Evolutionary conservation across 176 grass and related monocot species (phyloP).

Genomic region (Oryza officinalis): DNA sequence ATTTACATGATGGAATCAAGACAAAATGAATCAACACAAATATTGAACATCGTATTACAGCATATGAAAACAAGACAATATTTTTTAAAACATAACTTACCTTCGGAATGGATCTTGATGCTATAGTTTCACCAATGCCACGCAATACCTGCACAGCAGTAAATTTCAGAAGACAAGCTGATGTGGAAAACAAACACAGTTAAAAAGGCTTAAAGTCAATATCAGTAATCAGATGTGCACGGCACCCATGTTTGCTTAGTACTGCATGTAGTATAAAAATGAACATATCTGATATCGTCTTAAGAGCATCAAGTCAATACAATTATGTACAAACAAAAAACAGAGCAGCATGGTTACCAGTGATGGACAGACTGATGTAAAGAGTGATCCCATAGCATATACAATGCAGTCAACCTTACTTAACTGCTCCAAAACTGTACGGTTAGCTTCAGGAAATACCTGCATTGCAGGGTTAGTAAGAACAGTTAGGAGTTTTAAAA

Average conservation of each 20-base stretch:
- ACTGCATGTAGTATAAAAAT: not conserved
- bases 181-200: slow-evolving; percentile 6
- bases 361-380: slow-evolving; percentile 91
- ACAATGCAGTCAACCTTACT: slow-evolving; percentile 82
- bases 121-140: slow-evolving; percentile 82
- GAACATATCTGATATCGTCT: not conserved
- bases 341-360: slow-evolving; percentile 57
- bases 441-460: slow-evolving; percentile 86
- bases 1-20: slow-evolving; percentile 5
- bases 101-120: slow-evolving; percentile 86
- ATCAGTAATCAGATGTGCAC: slow-evolving; percentile 10
- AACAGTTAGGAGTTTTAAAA: slow-evolving; percentile 11
- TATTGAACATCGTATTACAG: slow-evolving; percentile 11
- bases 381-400: slow-evolving; percentile 98
- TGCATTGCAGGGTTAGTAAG: slow-evolving; percentile 35
- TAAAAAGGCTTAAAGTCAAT: slow-evolving; percentile 14
- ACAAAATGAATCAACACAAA: slow-evolving; percentile 23
- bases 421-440: slow-evolving; percentile 88
- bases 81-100: slow-evolving; percentile 41
- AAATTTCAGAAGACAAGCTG: slow-evolving; percentile 22
- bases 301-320: slow-evolving; percentile 3
- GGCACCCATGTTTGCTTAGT: not conserved
- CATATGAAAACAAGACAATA: slow-evolving; percentile 1
- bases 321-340: slow-evolving; percentile 18
- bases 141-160: slow-evolving; percentile 64